Conservation (phyloP, 768 basidiomycete species). For the Strobilomyces confusus region DNA sequence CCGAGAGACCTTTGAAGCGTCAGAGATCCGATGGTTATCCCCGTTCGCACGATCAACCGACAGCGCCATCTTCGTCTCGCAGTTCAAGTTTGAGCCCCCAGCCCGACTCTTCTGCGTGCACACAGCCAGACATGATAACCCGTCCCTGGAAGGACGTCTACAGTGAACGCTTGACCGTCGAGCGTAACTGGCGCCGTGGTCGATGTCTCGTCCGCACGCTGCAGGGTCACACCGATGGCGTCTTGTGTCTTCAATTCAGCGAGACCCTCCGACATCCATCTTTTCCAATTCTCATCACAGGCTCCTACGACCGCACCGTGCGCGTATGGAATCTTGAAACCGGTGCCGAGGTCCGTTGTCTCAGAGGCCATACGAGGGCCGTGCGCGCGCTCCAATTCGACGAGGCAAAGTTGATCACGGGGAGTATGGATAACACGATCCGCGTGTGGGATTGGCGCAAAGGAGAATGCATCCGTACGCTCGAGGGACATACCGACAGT, state of each 20-base stretch:
- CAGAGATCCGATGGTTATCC: slow-evolving; percentile 29
- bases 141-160: slow-evolving; percentile 99
- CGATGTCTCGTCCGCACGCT: slow-evolving; percentile 81
- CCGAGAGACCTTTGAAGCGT: slow-evolving; percentile 48
- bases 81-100: slow-evolving; percentile 4
- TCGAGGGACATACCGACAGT: slow-evolving; percentile 88
- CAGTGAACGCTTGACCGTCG: slow-evolving; percentile 92
- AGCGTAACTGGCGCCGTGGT: slow-evolving; percentile 96
- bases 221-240: slow-evolving; percentile 90
- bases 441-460: slow-evolving; percentile 96
- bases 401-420: slow-evolving; percentile 91
- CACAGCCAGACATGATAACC: slow-evolving; percentile 43
- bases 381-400: slow-evolving; percentile 94
- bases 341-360: slow-evolving; percentile 74
- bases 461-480: slow-evolving; percentile 80
- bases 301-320: slow-evolving; percentile 92
- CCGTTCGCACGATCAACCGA: background rate
- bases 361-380: slow-evolving; percentile 90
- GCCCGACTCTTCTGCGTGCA: slow-evolving; percentile 29
- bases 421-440: slow-evolving; percentile 92
- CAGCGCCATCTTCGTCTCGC: slow-evolving; percentile 7
- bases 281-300: slow-evolving; percentile 95
- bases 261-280: slow-evolving; percentile 78
- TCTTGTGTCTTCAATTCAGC: slow-evolving; percentile 96
- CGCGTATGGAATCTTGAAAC: slow-evolving; percentile 97